phyloP scores from a whole-genome alignment of 129 eudicot genomes.

The Flaveria brownii region DNA sequence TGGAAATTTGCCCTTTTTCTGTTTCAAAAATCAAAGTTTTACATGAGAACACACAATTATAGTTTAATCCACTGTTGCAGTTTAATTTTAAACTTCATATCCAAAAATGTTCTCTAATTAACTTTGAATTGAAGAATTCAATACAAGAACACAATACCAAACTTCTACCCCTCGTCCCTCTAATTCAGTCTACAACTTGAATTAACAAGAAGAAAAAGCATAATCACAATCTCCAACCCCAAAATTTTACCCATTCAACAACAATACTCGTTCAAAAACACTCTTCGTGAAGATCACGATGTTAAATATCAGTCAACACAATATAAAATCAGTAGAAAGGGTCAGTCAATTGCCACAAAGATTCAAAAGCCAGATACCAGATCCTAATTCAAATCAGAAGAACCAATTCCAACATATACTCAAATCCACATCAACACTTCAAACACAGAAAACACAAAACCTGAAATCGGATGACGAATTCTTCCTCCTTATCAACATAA shows the following conservation, averaged over 20 bases:
- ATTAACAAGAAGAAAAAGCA: neutral
- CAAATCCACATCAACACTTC: neutral
- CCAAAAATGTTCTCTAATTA: neutral
- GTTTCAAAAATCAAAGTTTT: neutral
- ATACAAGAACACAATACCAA: slow-evolving; percentile 1
- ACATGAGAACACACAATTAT: neutral
- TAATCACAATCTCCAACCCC: neutral
- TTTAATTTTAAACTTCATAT: neutral
- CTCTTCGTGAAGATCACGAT: slow-evolving; percentile 7
- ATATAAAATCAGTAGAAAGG: neutral
- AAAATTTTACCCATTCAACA: neutral
- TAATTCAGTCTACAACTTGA: neutral
- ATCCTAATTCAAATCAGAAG: neutral
- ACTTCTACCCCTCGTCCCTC: no score
- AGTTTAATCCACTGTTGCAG: neutral
- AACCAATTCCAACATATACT: neutral
- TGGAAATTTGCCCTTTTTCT: neutral
- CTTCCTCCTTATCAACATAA: slow-evolving; percentile 92
- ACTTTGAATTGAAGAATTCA: slow-evolving; percentile 1
- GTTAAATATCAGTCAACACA: neutral
- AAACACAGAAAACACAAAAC: slow-evolving; percentile 21
- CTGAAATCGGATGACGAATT: slow-evolving; percentile 84
- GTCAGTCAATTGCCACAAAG: neutral
- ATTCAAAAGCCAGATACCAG: neutral
- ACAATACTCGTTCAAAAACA: neutral